phyloP scores from a whole-genome alignment of 768 basidiomycete genomes.

The Amanita polypyramis region DNA sequence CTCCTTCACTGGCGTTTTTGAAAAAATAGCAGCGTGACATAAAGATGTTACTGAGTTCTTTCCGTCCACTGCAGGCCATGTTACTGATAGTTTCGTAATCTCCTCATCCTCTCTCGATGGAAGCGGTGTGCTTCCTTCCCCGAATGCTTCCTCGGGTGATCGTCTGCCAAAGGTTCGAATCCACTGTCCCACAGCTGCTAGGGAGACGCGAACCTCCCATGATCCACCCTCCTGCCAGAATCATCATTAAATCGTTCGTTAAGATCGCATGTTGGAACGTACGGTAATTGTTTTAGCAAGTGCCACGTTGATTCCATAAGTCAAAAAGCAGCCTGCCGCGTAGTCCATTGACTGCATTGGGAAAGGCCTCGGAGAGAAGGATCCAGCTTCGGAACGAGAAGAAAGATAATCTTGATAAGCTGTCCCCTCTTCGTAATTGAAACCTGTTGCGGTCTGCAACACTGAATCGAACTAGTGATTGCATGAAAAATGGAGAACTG shows the following conservation, averaged over 20 bases:
- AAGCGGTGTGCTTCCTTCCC: slow-evolving; percentile 15
- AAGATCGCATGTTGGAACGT: slow-evolving; percentile 8
- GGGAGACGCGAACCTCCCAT: slow-evolving; percentile 49
- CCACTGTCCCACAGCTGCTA: slow-evolving; percentile 47
- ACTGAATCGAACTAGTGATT: slow-evolving; percentile 46
- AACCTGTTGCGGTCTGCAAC: slow-evolving; percentile 51
- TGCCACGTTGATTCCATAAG: slow-evolving; percentile 48
- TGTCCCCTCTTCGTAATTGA: slow-evolving; percentile 46
- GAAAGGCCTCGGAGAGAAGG: slow-evolving; percentile 19
- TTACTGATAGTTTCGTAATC: slow-evolving; percentile 20
- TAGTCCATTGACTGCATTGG: slow-evolving; percentile 55
- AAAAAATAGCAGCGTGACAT: slow-evolving; percentile 34
- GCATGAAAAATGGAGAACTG: not conserved
- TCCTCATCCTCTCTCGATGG: slow-evolving; percentile 17
- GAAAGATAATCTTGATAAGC: slow-evolving; percentile 26
- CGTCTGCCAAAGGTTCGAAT: slow-evolving; percentile 42
- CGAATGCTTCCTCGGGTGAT: slow-evolving; percentile 29
- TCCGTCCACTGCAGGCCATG: slow-evolving; percentile 14
- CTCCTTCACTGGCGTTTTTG: slow-evolving; percentile 30
- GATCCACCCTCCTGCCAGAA: slow-evolving; percentile 43
- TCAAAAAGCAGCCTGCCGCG: slow-evolving; percentile 46
- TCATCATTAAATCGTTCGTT: not conserved
- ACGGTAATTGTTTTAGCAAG: slow-evolving; percentile 42
- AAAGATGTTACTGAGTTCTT: slow-evolving; percentile 28
- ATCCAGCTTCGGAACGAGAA: not conserved